Evolutionary conservation across 1,284 basidiomycete genomes (phyloP), one percentile per base, ranked within the genome.

Genomic region (Microbotryum intermedium): DNA sequence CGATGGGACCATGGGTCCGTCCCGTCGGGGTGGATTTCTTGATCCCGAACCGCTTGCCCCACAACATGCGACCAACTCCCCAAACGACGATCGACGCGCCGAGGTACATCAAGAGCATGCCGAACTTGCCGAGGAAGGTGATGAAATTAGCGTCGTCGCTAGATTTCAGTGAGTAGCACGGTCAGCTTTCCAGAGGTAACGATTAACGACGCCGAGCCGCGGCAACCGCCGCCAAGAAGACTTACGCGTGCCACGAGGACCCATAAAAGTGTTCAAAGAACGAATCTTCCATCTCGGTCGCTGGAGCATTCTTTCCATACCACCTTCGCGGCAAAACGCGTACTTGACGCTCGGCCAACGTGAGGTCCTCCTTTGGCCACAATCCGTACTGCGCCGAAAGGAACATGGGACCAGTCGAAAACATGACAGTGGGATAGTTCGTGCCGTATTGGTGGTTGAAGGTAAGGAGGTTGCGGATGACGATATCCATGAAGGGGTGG

Each of bases 341-440:
- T 16, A 97, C 80, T 57, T 86, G 85, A 50, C 81, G 57, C 23
- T 63, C 64, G 45, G 74, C 57, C 34, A 39, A 16, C 11, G 34
- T 39, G 21, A 85, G 84, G 64, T 90, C 85, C 21, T 85, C 81
- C 39, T 87, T 79, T 30, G 85, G 82, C 77, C 87, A 91, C 61
- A 89, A 79, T 58, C 88, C 84, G 75, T 91, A 88, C 75, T 94
- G 84, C 23, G 87, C 83, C 3, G 89, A 89, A 26, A 97, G 76
- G 77, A 92, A 90, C 76, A 77, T 78, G 34, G 77, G 79, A 2
- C 94, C 94, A 0, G 95, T 98, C 53, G 90, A 91, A 78, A 98
- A 98, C 94, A 98, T 98, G 77, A 98, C 94, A 42, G 94, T 98
- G 34, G 95, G 94, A 72, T 98, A 98, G 76, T 97, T 93, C 34